Percentiles rank a stretch among this genome's conserved stretches.
Evolutionary conservation across 257 asterid genomes (phyloP).

Genomic region (Rauvolfia tetraphylla): DNA sequence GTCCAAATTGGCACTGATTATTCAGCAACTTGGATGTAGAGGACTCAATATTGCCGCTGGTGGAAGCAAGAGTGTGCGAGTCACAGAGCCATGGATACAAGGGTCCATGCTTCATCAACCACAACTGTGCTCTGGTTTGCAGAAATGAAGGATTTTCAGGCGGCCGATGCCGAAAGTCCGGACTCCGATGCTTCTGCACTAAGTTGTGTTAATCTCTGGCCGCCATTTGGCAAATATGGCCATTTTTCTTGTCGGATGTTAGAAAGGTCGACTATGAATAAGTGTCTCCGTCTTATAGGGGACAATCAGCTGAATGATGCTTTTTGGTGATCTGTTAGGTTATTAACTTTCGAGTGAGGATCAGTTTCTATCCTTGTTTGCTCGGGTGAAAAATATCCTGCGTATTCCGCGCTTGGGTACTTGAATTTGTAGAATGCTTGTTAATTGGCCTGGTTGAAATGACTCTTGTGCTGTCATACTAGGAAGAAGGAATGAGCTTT

Average conservation of each 20-base stretch:
- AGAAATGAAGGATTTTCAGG: conserved; percentile 48
- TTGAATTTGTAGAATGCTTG: no score
- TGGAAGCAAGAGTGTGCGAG: conserved; percentile 44
- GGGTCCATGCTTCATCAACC: conserved; percentile 31
- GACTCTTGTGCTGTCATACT: no score
- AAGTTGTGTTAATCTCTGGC: conserved; percentile 26
- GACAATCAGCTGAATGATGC: neutral
- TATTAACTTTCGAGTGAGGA: no score
- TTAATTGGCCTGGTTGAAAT: no score
- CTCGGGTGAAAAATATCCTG: no score
- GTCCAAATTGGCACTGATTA: neutral
- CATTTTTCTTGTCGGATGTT: neutral
- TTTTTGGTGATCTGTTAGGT: neutral
- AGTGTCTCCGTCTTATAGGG: neutral
- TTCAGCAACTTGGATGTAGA: conserved; percentile 1
- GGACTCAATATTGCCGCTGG: conserved; percentile 27
- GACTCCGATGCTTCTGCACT: conserved; percentile 50
- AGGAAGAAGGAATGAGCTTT: no score
- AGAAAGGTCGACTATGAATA: neutral
- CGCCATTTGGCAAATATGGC: neutral
- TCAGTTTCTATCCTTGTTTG: no score
- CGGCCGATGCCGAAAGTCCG: conserved; percentile 38
- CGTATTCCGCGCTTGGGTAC: no score
- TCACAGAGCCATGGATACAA: conserved; percentile 40
- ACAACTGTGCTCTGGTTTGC: conserved; percentile 53